Evolutionary conservation across 2,329 filamentous ascomycete genomes (phyloP), one percentile per base, ranked within the genome.

Genomic region (Penicillium brasilianum): DNA sequence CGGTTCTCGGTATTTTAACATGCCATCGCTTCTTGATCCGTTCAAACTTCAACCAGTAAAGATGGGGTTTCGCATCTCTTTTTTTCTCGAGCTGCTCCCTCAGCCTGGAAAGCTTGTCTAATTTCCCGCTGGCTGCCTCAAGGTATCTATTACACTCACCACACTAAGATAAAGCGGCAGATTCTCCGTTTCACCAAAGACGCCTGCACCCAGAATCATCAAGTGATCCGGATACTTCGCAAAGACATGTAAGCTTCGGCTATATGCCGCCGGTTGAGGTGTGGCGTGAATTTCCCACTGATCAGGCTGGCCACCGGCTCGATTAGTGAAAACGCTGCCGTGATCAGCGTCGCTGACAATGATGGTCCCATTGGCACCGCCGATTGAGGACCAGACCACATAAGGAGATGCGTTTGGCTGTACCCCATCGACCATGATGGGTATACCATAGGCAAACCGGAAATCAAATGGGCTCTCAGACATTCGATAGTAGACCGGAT

Each of bases 331-430:
- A 30, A 83, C 71, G 54, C 79, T 74, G 20, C 68, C 64, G 61
- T 72, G 69, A 43, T 75, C 75, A 11, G 77, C 78, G 51, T 75
- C 74, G 60, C 74, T 80, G 20, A 82, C 76, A 39, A 82, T 64
- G 54, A 83, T 77, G 11, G 80, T 82, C 14, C 81, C 81, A 48
- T 59, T 59, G 56, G 68, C 66, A n/a, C 81, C 79, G 32, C 81
- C 81, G 34, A 74, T 70, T 7, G 79, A 70, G 14, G 74, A 78
- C 80, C 81, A 83, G 3, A 79, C 72, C 3, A 82, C 75, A 52
- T 81, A 81, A 0, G 81, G 81, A 37, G 79, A 20, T 16, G 57
- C 39, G 71, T 70, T 6, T 71, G 71, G 52, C 72, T 72, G 30
- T 7, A 59, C 57, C 18, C 67, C 69, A 52, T 69, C 67, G 16